Evolutionary conservation across 768 basidiomycete species (phyloP).

Genomic region (Mycena alexandri): DNA sequence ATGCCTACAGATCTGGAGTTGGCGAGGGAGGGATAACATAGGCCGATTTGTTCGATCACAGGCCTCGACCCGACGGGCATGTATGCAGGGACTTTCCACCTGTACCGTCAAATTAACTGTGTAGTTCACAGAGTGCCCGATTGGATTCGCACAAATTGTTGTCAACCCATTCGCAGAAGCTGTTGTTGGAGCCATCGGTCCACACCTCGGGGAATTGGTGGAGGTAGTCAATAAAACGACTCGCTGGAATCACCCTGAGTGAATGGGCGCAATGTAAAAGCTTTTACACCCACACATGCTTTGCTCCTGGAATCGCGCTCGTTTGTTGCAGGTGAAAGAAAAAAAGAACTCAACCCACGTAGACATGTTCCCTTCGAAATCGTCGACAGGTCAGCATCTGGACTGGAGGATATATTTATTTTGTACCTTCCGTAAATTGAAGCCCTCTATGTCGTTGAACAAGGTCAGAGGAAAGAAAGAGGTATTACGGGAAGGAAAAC

Average conservation of each 20-base stretch:
- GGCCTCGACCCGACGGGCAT: constrained; percentile 1
- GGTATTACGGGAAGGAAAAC: neutral
- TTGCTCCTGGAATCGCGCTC: neutral
- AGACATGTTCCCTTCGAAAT: constrained; percentile 15
- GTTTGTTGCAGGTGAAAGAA: neutral
- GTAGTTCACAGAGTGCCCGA: neutral
- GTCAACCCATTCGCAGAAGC: constrained; percentile 12
- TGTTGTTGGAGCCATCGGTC: constrained; percentile 9
- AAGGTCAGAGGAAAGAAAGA: neutral
- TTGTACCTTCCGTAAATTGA: constrained; percentile 11
- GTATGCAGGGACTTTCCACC: constrained; percentile 7
- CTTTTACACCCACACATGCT: neutral
- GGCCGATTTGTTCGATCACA: constrained; percentile 3
- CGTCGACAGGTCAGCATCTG: neutral
- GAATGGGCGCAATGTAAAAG: too few relatives aligned
- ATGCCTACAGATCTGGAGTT: constrained; percentile 11
- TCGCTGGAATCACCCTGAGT: neutral
- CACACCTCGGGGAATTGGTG: constrained; percentile 14
- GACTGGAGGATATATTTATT: neutral
- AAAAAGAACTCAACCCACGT: neutral
- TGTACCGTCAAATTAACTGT: neutral
- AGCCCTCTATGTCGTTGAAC: neutral
- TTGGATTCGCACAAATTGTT: constrained; percentile 8
- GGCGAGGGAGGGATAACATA: constrained; percentile 19
- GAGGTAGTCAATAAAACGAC: constrained; percentile 21